Evolutionary conservation across 257 asterid species (phyloP), one percentile per base, ranked within the genome.

Genomic region (Salvia splendens): DNA sequence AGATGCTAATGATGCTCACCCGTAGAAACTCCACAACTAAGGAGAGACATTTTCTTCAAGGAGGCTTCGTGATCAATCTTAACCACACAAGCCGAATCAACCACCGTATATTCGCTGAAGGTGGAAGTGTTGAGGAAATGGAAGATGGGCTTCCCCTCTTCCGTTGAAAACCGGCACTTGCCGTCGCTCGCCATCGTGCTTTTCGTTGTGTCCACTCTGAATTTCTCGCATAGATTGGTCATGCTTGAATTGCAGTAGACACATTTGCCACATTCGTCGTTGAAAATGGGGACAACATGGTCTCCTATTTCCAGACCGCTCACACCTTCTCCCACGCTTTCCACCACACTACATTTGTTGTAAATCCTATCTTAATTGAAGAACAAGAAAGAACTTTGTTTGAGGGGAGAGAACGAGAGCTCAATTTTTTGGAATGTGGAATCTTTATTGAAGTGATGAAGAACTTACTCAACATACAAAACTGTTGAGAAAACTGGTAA

Each of bases 81-180:
- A 67, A 90, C 99, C 4, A 77, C 76, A 32, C 95, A 86, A 7
- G 81, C 99, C 0, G 89, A 82, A 36, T 93, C 95, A 4, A 93
- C 58, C 3, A 93, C 99, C 0, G 97, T 90, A 80, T 86, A 93
- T 63, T 93, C 95, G 7, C 63, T 77, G 68, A 93, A 93, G 0
- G 99, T 93, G 12, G 99, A 93, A 1, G 96, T 90, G 79, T 88
- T 93, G 67, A 93, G 92, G 51, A 93, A 93, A 70, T 93, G 99
- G 72, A 81, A 84, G 14, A 93, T 86, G 1, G 95, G 92, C 0
- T 72, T 54, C 5, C 97, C 97, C 3, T 84, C 82, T 28, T 67
- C 71, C 28, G 78, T 85, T 15, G 74, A 68, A 36, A 93, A 93
- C 30, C 99, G 69, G 30, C 82, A 80, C 56, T 75, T 82, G 0